Evolutionary conservation across 768 basidiomycete species (phyloP).

Genomic region (Kwoniella bestiolae): DNA sequence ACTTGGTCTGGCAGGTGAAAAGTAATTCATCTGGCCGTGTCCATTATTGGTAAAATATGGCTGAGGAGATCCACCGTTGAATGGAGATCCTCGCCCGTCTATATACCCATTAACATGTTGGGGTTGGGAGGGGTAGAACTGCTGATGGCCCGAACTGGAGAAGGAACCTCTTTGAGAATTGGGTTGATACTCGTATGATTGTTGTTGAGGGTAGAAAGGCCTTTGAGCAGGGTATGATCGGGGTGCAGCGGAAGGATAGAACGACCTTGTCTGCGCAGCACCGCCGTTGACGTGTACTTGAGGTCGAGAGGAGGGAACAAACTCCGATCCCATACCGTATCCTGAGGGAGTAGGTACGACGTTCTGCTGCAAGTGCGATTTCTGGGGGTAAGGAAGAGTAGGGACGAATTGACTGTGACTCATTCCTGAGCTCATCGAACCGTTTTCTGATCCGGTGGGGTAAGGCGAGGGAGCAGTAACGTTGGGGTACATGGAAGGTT

Average conservation of each 20-base stretch:
- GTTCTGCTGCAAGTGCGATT: constrained; percentile 9
- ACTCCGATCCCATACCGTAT: constrained; percentile 1
- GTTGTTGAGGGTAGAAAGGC: constrained; percentile 16
- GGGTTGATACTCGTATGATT: constrained; percentile 12
- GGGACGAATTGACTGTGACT: constrained; percentile 21
- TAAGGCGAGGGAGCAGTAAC: constrained; percentile 20
- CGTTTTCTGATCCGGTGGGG: constrained; percentile 29
- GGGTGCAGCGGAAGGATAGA: constrained; percentile 13
- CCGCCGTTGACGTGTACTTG: background rate
- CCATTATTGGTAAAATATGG: constrained; percentile 2
- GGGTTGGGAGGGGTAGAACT: constrained; percentile 9
- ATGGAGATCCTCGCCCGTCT: constrained; percentile 24
- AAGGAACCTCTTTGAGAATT: constrained; percentile 31
- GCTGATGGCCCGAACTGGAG: constrained; percentile 12
- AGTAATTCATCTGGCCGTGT: constrained; percentile 31
- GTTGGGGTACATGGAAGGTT: background rate
- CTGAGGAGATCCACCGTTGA: background rate
- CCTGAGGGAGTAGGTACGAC: background rate
- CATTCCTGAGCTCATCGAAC: constrained; percentile 25
- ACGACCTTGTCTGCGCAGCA: background rate
- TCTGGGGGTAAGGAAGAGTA: background rate
- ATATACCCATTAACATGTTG: constrained; percentile 15
- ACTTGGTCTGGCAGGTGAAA: constrained; percentile 33
- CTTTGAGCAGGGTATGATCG: constrained; percentile 11
- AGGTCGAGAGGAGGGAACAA: constrained; percentile 9